Evolutionary conservation across 2,329 filamentous ascomycete species (phyloP).

Genomic region (Alternaria sp.): DNA sequence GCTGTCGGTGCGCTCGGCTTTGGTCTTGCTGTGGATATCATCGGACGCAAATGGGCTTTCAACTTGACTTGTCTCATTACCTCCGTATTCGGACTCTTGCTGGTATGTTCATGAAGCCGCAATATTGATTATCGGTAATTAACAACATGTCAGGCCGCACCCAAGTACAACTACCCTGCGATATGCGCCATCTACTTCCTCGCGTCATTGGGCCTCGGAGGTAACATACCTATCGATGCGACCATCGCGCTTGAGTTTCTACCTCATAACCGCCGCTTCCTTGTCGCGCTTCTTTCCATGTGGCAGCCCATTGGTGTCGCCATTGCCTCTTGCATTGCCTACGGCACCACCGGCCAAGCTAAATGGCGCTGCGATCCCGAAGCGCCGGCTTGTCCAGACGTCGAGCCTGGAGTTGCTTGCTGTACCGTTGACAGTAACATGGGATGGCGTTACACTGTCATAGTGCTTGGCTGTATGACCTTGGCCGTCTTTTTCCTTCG

Average conservation of each 20-base stretch:
- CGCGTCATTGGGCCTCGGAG: conserved; percentile 33
- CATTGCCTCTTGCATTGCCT: conserved; percentile 34
- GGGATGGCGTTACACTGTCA: conserved; percentile 41
- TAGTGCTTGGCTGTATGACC: conserved; percentile 35
- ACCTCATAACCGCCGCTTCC: conserved; percentile 34
- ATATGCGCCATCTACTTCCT: conserved; percentile 39
- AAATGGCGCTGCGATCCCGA: conserved; percentile 36
- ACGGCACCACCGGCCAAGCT: conserved; percentile 29
- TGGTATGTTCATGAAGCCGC: conserved; percentile 13
- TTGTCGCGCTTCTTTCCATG: conserved; percentile 38
- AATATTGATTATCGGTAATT: not conserved
- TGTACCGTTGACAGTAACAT: conserved; percentile 28
- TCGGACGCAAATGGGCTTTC: conserved; percentile 38
- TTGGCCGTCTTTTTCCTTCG: conserved; percentile 36
- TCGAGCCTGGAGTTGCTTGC: conserved; percentile 1
- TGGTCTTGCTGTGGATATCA: conserved; percentile 34
- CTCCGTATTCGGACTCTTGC: conserved; percentile 30
- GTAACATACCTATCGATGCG: conserved; percentile 38
- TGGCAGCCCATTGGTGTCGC: conserved; percentile 40
- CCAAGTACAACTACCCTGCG: conserved; percentile 38
- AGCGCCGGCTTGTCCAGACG: conserved; percentile 22
- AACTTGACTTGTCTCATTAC: conserved; percentile 38
- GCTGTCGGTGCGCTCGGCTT: conserved; percentile 37
- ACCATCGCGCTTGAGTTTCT: conserved; percentile 37
- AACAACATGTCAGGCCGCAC: conserved; percentile 26